phyloP scores from a whole-genome alignment of 768 basidiomycete species.

The Omphalotus guepiniiformis region DNA sequence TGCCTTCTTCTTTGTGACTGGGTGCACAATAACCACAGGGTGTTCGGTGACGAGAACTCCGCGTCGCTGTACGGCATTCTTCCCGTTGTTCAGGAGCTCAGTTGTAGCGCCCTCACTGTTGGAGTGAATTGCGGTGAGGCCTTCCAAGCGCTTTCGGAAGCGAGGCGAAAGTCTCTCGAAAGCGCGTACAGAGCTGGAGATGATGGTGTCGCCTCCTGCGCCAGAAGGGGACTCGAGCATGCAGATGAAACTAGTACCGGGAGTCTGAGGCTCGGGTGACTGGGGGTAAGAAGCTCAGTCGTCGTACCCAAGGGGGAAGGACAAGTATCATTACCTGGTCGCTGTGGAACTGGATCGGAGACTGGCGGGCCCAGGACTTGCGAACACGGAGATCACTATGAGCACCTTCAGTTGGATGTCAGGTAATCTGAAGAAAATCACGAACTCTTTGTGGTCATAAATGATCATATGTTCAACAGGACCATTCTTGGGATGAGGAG shows the following conservation, averaged over 20 bases:
- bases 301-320: too few relatives aligned
- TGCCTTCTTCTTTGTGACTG: slow-evolving; percentile 58
- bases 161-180: slow-evolving; percentile 57
- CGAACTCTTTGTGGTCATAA: slow-evolving; percentile 37
- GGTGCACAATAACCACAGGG: slow-evolving; percentile 54
- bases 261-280: slow-evolving; percentile 54
- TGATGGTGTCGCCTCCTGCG: slow-evolving; percentile 51
- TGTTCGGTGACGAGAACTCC: slow-evolving; percentile 29
- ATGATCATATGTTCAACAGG: slow-evolving; percentile 13
- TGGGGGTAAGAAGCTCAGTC: slow-evolving; percentile 21
- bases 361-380: too few relatives aligned
- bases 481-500: slow-evolving; percentile 49
- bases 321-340: too few relatives aligned
- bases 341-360: too few relatives aligned
- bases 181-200: slow-evolving; percentile 53
- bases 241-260: slow-evolving; percentile 54
- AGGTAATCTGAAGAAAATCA: slow-evolving; percentile 53
- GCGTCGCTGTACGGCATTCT: slow-evolving; percentile 14
- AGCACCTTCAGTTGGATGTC: slow-evolving; percentile 19
- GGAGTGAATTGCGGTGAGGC: slow-evolving; percentile 52
- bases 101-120: slow-evolving; percentile 38
- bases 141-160: slow-evolving; percentile 54
- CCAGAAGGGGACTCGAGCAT: slow-evolving; percentile 40
- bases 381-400: slow-evolving; percentile 49
- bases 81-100: slow-evolving; percentile 45